Conservation (phyloP, 2,329 filamentous ascomycete genomes). For the Beauveria brongniartii region DNA sequence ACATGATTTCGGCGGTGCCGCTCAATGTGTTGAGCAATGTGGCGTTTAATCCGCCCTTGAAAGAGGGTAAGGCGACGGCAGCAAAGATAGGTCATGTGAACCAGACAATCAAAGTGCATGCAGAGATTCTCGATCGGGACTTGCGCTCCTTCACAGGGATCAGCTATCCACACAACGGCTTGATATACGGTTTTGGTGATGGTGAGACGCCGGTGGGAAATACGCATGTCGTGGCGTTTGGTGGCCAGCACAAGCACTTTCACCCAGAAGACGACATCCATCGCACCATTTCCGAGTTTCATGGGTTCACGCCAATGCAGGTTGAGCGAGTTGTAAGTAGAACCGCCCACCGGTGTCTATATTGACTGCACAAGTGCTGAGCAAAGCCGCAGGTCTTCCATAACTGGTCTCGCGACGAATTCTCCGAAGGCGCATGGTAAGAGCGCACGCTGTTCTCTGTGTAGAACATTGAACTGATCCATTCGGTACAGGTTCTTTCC, state of each 20-base stretch:
- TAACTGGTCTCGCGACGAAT: constrained; percentile 40
- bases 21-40: constrained; percentile 35
- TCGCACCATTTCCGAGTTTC: constrained; percentile 22
- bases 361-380: background rate
- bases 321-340: constrained; percentile 21
- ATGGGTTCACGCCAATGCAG: constrained; percentile 25
- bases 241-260: constrained; percentile 33
- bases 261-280: constrained; percentile 34
- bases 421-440: constrained; percentile 34
- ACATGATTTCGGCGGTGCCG: constrained; percentile 34
- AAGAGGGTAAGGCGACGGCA: constrained; percentile 27
- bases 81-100: constrained; percentile 34
- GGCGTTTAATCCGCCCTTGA: constrained; percentile 31
- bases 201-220: constrained; percentile 36
- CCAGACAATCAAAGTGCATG: constrained; percentile 37
- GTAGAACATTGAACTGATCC: background rate
- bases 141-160: constrained; percentile 36
- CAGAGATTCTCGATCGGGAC: constrained; percentile 31
- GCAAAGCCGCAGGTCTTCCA: constrained; percentile 31
- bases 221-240: constrained; percentile 40
- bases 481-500: constrained; percentile 25
- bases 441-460: background rate
- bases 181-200: constrained; percentile 36
- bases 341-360: too few relatives aligned
- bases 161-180: constrained; percentile 33